Conservation (phyloP, 2,329 filamentous ascomycete genomes). For the Hymenoscyphus scutula region DNA sequence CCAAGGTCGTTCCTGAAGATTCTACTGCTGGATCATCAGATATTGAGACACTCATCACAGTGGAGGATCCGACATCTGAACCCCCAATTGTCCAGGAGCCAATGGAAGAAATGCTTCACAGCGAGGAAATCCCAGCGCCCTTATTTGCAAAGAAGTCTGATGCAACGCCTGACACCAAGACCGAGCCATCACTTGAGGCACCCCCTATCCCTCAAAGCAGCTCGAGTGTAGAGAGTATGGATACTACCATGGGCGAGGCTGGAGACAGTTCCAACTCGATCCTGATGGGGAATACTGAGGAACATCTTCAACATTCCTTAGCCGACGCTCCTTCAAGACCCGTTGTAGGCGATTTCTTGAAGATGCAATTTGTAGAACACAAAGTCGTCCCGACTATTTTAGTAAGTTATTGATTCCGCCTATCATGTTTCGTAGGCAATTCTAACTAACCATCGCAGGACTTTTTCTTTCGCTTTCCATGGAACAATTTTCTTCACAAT, state of each 20-base stretch:
- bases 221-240: slow-evolving; percentile 26
- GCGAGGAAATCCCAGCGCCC: slow-evolving; percentile 68
- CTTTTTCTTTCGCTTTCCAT: slow-evolving; percentile 97
- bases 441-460: slow-evolving; percentile 53
- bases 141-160: slow-evolving; percentile 51
- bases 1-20: slow-evolving; percentile 28
- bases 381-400: slow-evolving; percentile 93
- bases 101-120: slow-evolving; percentile 49
- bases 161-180: not conserved
- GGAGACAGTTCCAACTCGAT: slow-evolving; percentile 34
- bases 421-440: not conserved
- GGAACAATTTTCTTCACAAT: slow-evolving; percentile 99
- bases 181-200: slow-evolving; percentile 14
- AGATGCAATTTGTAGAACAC: slow-evolving; percentile 95
- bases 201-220: slow-evolving; percentile 27
- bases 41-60: slow-evolving; percentile 22
- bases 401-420: slow-evolving; percentile 52
- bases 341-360: slow-evolving; percentile 91
- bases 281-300: slow-evolving; percentile 31
- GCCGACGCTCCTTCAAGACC: slow-evolving; percentile 42
- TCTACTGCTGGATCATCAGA: slow-evolving; percentile 12
- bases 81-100: slow-evolving; percentile 11
- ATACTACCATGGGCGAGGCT: slow-evolving; percentile 37
- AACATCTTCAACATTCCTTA: slow-evolving; percentile 21
- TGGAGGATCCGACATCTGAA: slow-evolving; percentile 18